Percentiles rank a stretch among this genome's conserved stretches.
phyloP scores from a whole-genome alignment of 768 basidiomycete genomes.

The Tulasnella sp. region DNA sequence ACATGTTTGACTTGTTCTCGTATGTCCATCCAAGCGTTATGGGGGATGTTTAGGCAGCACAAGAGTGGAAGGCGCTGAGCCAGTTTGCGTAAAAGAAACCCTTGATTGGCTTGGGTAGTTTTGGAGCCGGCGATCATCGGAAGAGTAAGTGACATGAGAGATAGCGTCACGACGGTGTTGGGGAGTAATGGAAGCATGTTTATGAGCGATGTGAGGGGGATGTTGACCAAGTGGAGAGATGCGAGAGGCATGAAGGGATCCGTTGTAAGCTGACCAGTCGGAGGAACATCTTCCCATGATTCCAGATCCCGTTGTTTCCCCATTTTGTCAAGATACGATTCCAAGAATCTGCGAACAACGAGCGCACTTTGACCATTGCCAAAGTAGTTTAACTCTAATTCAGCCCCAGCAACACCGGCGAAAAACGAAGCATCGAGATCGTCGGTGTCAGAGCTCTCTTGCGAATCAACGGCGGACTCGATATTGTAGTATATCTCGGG shows the following conservation, averaged over 20 bases:
- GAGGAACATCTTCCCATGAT: constrained; percentile 8
- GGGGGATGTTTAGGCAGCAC: too few relatives aligned
- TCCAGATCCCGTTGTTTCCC: background rate
- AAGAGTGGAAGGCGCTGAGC: too few relatives aligned
- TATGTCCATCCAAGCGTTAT: too few relatives aligned
- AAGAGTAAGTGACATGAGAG: background rate
- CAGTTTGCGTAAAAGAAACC: too few relatives aligned
- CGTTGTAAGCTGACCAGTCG: background rate
- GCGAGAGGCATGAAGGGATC: background rate
- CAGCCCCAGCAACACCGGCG: background rate
- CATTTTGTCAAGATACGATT: background rate
- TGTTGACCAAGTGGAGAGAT: background rate
- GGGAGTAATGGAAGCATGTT: background rate
- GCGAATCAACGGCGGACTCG: background rate
- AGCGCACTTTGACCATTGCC: constrained; percentile 2
- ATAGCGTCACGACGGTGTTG: background rate
- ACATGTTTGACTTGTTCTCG: too few relatives aligned
- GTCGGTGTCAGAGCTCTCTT: background rate
- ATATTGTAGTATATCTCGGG: background rate
- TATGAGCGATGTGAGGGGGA: constrained; percentile 3
- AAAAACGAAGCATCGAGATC: background rate
- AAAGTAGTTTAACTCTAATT: constrained; percentile 6
- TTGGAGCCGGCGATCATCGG: too few relatives aligned
- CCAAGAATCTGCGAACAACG: background rate
- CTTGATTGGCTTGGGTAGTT: too few relatives aligned